Evolutionary conservation across 202 grass and related monocot species (phyloP).

Genomic region (Digitaria exilis): DNA sequence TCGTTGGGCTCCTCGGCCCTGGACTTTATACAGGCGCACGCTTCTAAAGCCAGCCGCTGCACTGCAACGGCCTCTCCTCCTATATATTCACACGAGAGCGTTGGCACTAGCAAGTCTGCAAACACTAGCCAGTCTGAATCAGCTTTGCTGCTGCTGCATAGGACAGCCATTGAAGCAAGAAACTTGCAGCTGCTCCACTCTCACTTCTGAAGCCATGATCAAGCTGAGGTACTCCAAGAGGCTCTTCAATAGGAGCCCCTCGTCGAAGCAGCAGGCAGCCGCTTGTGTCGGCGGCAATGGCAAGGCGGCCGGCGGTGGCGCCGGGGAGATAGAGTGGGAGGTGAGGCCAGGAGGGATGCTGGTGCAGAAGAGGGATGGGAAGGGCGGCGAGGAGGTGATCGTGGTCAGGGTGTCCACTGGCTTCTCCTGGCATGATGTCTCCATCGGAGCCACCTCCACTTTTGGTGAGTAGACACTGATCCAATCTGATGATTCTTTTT

Average conservation of each 20-base stretch:
- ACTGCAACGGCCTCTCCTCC: slow-evolving; percentile 32
- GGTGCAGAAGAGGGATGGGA: slow-evolving; percentile 75
- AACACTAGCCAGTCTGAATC: neutral
- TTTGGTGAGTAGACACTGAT: slow-evolving; percentile 51
- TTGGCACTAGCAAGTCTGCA: neutral
- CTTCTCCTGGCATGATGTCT: slow-evolving; percentile 69
- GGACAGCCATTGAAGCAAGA: neutral
- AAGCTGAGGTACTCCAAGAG: slow-evolving; percentile 86
- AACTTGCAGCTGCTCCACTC: neutral
- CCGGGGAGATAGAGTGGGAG: slow-evolving; percentile 76
- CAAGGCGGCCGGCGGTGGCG: neutral
- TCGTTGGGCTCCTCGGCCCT: slow-evolving; percentile 6
- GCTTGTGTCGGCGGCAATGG: slow-evolving; percentile 18
- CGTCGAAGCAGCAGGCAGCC: slow-evolving; percentile 31
- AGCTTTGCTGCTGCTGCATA: no score
- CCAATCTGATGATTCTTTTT: neutral
- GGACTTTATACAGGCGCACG: slow-evolving; percentile 51
- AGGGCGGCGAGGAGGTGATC: slow-evolving; percentile 49
- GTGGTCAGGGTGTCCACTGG: slow-evolving; percentile 68
- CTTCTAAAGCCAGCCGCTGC: slow-evolving; percentile 51
- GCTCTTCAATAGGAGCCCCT: slow-evolving; percentile 83
- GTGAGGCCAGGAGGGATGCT: slow-evolving; percentile 83
- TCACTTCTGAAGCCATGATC: slow-evolving; percentile 49
- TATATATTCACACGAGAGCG: slow-evolving; percentile 30
- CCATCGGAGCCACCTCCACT: slow-evolving; percentile 69